phyloP scores from a whole-genome alignment of 306 rosid species.

The Acacia melanoxylon region DNA sequence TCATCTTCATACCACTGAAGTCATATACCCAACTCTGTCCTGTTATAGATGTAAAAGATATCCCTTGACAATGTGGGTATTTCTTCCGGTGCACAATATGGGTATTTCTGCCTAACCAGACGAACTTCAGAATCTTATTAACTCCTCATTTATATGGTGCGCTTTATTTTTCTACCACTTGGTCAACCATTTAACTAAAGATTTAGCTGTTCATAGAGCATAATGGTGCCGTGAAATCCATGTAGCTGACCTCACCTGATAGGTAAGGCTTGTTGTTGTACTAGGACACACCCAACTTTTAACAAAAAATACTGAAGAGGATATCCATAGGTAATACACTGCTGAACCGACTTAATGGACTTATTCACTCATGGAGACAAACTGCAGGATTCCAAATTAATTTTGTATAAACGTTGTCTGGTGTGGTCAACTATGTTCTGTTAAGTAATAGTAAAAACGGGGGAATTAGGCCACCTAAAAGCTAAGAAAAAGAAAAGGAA shows the following conservation, averaged over 20 bases:
- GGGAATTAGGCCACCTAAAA: background rate
- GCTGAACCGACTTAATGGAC: background rate
- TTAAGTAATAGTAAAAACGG: background rate
- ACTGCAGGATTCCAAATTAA: background rate
- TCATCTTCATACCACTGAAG: background rate
- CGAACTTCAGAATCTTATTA: background rate
- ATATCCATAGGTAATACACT: background rate
- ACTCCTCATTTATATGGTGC: background rate
- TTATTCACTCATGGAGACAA: background rate
- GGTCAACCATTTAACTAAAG: too few relatives aligned
- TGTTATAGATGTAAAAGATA: background rate
- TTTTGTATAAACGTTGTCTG: background rate
- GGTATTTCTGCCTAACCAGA: background rate
- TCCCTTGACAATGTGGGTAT: background rate
- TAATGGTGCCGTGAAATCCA: too few relatives aligned
- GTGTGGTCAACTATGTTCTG: background rate
- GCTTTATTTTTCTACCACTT: background rate
- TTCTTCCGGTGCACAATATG: background rate
- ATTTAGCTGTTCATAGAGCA: too few relatives aligned
- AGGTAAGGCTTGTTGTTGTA: too few relatives aligned
- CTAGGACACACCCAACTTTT: background rate
- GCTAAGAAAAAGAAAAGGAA: background rate
- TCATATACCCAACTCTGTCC: background rate
- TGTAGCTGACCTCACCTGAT: too few relatives aligned
- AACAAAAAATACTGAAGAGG: background rate